Conservation (phyloP, 192 early-diverging fungal species). For the Kickxella alabastrina region DNA sequence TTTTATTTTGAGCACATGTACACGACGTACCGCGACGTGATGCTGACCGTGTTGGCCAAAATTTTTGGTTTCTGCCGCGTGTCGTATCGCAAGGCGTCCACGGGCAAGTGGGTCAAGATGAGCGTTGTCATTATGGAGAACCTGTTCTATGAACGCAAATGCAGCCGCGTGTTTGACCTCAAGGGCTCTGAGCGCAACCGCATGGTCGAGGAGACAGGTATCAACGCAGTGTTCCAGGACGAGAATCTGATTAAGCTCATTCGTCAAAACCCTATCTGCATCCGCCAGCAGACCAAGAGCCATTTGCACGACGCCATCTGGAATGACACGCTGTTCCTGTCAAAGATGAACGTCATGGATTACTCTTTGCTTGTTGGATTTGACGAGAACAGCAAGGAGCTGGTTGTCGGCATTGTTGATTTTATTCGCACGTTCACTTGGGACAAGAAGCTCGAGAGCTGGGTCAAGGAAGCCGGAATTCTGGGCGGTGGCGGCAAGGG, state of each 20-base stretch:
- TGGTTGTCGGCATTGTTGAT: conserved; percentile 98
- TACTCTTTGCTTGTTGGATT: conserved; percentile 95
- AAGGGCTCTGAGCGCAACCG: conserved; percentile 95
- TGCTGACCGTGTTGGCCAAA: conserved; percentile 80
- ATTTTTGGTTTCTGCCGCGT: conserved; percentile 93
- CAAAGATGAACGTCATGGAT: conserved; percentile 96
- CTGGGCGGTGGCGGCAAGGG: conserved; percentile 88
- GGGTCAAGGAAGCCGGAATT: conserved; percentile 93
- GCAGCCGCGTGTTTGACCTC: conserved; percentile 80
- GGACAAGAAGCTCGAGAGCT: conserved; percentile 97
- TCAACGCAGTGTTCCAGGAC: conserved; percentile 86
- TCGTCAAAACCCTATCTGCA: conserved; percentile 83
- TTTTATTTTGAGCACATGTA: conserved; percentile 81
- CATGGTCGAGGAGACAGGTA: conserved; percentile 82
- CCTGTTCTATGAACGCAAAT: conserved; percentile 77
- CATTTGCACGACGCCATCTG: conserved; percentile 78
- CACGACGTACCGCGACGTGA: conserved; percentile 39
- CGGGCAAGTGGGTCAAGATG: conserved; percentile 80
- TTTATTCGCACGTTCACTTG: conserved; percentile 98
- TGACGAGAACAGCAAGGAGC: conserved; percentile 76
- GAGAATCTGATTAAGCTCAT: conserved; percentile 81
- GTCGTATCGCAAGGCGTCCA: conserved; percentile 78
- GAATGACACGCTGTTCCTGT: conserved; percentile 93
- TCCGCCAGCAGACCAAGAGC: conserved; percentile 85
- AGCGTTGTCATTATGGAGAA: conserved; percentile 97